Percentiles rank a stretch among this genome's conserved stretches.
Evolutionary conservation across 768 basidiomycete species (phyloP).

Genomic region (Daedaleopsis nitida): DNA sequence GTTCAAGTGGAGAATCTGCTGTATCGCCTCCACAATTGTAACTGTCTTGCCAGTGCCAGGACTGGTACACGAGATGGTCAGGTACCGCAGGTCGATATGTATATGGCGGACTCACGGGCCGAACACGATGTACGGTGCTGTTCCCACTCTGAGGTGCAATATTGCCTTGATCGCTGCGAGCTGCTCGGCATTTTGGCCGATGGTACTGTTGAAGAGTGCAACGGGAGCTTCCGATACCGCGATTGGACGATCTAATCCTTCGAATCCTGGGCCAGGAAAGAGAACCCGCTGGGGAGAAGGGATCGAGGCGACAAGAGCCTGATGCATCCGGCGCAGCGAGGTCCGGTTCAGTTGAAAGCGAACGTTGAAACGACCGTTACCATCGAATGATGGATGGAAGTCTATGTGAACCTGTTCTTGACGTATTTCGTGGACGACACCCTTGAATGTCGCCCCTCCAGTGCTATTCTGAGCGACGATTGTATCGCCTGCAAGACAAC

Average conservation of each 20-base stretch:
- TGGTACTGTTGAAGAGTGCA: constrained; percentile 25
- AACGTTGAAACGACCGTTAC: constrained; percentile 47
- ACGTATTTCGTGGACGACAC: constrained; percentile 51
- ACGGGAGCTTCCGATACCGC: constrained; percentile 26
- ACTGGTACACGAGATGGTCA: constrained; percentile 19
- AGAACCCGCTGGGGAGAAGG: constrained; percentile 42
- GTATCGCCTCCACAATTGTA: constrained; percentile 64
- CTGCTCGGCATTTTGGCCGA: constrained; percentile 50
- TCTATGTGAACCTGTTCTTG: constrained; percentile 45
- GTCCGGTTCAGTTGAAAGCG: constrained; percentile 59
- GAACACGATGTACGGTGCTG: constrained; percentile 59
- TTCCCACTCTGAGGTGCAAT: constrained; percentile 44
- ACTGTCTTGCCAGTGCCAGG: constrained; percentile 67
- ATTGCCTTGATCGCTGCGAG: constrained; percentile 54
- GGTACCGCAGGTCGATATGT: background rate
- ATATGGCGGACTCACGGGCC: constrained; percentile 53
- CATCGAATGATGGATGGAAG: constrained; percentile 46
- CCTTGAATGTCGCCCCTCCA: constrained; percentile 35
- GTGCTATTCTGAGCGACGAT: constrained; percentile 30
- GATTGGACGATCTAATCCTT: background rate
- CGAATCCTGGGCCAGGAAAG: constrained; percentile 40
- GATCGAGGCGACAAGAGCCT: constrained; percentile 46
- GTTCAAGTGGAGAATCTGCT: constrained; percentile 49
- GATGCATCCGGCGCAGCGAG: constrained; percentile 56
- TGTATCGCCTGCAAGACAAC: constrained; percentile 32